Base-by-base conservation (phyloP, 148 eudicot species). In the Rhododendron ferrugineum region DNA sequence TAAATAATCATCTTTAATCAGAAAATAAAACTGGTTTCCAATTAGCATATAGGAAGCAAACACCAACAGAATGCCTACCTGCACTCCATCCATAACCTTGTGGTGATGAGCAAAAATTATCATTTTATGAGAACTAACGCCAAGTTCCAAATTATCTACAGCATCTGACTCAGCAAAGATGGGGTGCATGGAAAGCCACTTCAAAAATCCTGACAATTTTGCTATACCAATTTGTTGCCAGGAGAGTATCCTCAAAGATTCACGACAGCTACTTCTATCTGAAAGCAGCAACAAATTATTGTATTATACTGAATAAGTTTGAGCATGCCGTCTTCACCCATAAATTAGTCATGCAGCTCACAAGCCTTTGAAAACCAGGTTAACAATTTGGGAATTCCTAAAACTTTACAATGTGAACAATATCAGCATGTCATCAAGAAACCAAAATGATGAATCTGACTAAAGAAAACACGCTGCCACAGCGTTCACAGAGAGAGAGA, bases 101-200 rank as follows among this genome's bases (percentile, higher is more conserved):
- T 92, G 94, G 90, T 97, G 95, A 91, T 97, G 97, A 90, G 93
- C 98, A 92, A 95, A 97, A 85, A 97, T 90, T 89, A 97, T 95
- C 99, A 97, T 97, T 91, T 97, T 97, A 73, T 92, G 95, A 87
- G 91, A 91, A 86, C 92, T 89, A 80, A 84, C 80, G 75, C 89
- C 86, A 84, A 81, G 81, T 76, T 92, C 94, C 32, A 30, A 40
- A 86, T 90, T 83, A 70, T 87, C 89, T 18, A 87, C 89, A 70
- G 77, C 89, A 87, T 90, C 90, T 42, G 85, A 83, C 85, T 94
- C 94, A 75, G 92, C 79, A 84, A 93, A 80, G 81, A 95, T 89
- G 78, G 98, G 95, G 88, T 97, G 99, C 86, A 97, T 91, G 66
- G 95, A 90, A 75, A 97, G 96, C 99, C 99, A 97, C 86, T 95